A percentile compares a stretch with the other conserved stretches of the same genome.
These are phyloP conservation scores for Trametes coccinea DNA, from an alignment of 768 basidiomycete species.

Conservation along the genomic window DNA sequence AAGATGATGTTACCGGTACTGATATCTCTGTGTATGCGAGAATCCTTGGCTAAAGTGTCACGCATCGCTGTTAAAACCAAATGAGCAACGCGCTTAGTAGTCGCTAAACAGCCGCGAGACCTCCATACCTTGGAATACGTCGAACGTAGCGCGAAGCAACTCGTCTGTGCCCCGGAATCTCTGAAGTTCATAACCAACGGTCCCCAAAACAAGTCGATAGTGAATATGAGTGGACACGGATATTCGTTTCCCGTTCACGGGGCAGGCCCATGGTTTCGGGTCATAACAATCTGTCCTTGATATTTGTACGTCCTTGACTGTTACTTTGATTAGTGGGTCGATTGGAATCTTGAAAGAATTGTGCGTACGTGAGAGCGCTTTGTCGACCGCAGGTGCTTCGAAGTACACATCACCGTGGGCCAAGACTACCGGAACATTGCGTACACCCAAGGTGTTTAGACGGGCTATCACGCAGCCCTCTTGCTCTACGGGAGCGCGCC, in stretches of 20 bases:
- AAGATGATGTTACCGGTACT: constrained; percentile 11
- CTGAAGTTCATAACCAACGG: constrained; percentile 5
- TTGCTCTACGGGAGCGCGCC: background rate
- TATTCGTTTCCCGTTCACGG: background rate
- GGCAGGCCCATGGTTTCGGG: background rate
- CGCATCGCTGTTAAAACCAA: background rate
- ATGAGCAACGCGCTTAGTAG: background rate
- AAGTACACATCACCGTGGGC: background rate
- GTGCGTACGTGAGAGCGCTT: background rate
- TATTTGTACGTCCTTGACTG: background rate
- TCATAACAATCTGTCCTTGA: background rate
- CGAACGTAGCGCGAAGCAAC: constrained; percentile 4
- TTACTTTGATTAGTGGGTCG: background rate
- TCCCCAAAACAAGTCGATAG: constrained; percentile 5
- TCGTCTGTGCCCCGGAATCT: constrained; percentile 8
- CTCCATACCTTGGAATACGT: constrained; percentile 3
- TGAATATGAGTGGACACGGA: background rate
- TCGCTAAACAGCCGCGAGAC: background rate
- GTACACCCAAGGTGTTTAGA: background rate
- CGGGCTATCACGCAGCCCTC: background rate
- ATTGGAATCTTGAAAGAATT: too few species aligned
- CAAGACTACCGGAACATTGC: background rate
- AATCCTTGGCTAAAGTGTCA: background rate
- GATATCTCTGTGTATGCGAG: constrained; percentile 12
- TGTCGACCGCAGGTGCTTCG: background rate